Conservation (phyloP, 768 basidiomycete species). For the Russula brevipes region DNA sequence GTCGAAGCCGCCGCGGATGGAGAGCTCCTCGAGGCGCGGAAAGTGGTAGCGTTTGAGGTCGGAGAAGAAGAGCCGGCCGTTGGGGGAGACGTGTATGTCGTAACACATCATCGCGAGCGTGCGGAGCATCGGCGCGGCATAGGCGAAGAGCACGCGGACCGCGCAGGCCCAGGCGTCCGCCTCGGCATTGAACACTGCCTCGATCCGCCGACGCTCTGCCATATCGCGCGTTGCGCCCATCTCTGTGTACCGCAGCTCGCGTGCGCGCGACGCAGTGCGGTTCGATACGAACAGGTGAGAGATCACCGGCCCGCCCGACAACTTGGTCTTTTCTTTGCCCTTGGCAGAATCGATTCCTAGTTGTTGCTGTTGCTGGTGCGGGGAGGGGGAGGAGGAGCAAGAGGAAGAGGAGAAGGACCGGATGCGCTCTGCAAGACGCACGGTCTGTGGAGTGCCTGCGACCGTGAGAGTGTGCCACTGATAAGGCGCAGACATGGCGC, state of each 20-base stretch:
- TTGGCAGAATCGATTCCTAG: not conserved
- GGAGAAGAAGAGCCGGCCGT: conserved; percentile 22
- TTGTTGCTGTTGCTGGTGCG: not conserved
- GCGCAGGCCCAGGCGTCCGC: conserved; percentile 21
- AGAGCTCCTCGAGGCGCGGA: conserved; percentile 20
- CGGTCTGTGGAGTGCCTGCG: conserved; percentile 31
- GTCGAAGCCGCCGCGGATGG: conserved; percentile 24
- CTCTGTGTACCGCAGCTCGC: conserved; percentile 18
- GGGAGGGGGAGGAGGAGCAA: not conserved
- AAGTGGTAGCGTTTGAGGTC: conserved; percentile 20
- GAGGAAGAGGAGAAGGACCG: not conserved
- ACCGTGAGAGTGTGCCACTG: conserved; percentile 40
- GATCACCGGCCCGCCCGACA: not conserved
- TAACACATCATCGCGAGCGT: conserved; percentile 25
- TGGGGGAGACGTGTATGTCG: conserved; percentile 23
- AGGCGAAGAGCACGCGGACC: conserved; percentile 19
- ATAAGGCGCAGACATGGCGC: conserved; percentile 36
- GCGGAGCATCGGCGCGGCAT: conserved; percentile 20
- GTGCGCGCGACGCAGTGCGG: conserved; percentile 9
- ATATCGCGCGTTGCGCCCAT: conserved; percentile 18
- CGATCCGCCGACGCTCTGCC: conserved; percentile 15
- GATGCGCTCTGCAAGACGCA: conserved; percentile 27
- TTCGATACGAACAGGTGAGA: conserved; percentile 23
- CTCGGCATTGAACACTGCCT: conserved; percentile 17
- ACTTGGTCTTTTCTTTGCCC: not conserved